phyloP scores from a whole-genome alignment of 805 yeast species.

The Ogataea neopini region DNA sequence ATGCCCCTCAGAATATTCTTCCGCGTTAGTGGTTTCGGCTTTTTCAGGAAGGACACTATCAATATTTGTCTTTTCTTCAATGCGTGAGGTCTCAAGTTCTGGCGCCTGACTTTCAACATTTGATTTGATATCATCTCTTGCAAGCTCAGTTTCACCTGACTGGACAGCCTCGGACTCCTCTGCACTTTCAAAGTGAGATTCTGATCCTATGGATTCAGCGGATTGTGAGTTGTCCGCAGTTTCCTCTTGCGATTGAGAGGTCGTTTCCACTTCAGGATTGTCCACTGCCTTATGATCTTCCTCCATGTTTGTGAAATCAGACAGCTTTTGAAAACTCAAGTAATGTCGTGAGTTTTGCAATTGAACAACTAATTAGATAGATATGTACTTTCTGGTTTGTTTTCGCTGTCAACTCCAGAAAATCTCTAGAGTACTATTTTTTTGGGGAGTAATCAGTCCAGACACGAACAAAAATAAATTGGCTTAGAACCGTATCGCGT shows the following conservation, averaged over 20 bases:
- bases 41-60: slow-evolving; percentile 12
- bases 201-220: slow-evolving; percentile 9
- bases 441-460: slow-evolving; percentile 1
- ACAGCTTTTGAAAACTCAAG: not conserved
- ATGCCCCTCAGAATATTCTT: slow-evolving; percentile 4
- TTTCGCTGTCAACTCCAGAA: slow-evolving; percentile 7
- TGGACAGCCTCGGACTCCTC: slow-evolving; percentile 18
- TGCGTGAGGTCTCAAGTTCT: not conserved
- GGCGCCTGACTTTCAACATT: not conserved
- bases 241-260: slow-evolving; percentile 5
- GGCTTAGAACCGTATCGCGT: not conserved
- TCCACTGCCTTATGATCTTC: not conserved
- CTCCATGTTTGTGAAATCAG: not conserved
- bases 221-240: slow-evolving; percentile 4
- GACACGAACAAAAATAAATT: not conserved
- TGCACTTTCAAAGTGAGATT: slow-evolving; percentile 11
- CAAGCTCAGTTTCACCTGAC: not conserved
- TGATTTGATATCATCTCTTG: not conserved
- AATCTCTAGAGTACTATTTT: not conserved
- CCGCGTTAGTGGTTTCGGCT: slow-evolving; percentile 15
- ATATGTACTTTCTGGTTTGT: not conserved
- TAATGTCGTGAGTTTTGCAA: not conserved
- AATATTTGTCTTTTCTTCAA: not conserved
- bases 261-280: not conserved
- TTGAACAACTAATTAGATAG: not conserved